Evolutionary conservation across 331 rosid genomes (phyloP).

Genomic region (Arachis monticola): DNA sequence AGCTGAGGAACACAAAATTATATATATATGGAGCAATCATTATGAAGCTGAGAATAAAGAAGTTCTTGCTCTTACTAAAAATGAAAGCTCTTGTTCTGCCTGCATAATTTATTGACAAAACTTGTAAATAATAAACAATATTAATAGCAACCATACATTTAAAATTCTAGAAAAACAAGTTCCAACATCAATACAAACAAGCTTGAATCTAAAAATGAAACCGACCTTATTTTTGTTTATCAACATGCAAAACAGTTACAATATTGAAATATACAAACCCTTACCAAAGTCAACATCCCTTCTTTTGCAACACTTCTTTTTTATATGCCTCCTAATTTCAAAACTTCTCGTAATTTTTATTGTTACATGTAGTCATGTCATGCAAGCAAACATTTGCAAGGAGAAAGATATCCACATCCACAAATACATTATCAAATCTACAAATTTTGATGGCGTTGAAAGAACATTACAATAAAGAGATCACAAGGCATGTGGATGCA

Average conservation of each 20-base stretch:
- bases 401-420: not conserved
- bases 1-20: too few relatives aligned
- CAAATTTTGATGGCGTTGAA: slow-evolving; percentile 23
- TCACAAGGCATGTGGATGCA: not conserved
- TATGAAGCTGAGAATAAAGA: too few relatives aligned
- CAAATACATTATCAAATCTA: not conserved
- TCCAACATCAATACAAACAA: not conserved
- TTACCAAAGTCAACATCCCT: not conserved
- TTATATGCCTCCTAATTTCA: too few relatives aligned
- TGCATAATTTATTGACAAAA: slow-evolving; percentile 1
- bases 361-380: too few relatives aligned
- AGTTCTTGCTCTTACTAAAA: too few relatives aligned
- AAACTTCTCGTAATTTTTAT: too few relatives aligned
- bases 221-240: not conserved
- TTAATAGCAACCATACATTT: slow-evolving; percentile 4
- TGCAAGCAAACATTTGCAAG: slow-evolving; percentile 2
- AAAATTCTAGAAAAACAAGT: not conserved
- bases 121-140: not conserved
- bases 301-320: too few relatives aligned
- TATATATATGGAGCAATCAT: too few relatives aligned
- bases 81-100: not conserved
- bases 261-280: too few relatives aligned
- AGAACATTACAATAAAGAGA: slow-evolving; percentile 8
- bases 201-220: slow-evolving; percentile 6
- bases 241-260: slow-evolving; percentile 4